phyloP scores from a whole-genome alignment of 192 early-diverging fungal species.

The Coemansia sp. region DNA sequence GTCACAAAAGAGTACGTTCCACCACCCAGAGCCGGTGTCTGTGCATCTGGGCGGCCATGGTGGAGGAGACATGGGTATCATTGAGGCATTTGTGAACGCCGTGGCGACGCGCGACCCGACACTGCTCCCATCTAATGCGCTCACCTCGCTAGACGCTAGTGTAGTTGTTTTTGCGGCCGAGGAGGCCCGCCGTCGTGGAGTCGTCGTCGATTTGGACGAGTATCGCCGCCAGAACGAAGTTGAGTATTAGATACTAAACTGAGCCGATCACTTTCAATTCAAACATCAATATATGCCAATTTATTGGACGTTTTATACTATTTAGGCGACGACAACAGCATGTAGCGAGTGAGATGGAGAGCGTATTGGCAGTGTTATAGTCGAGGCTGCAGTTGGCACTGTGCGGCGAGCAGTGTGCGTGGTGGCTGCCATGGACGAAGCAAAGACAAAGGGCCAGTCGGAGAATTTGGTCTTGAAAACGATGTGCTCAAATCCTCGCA shows the following conservation, averaged over 20 bases:
- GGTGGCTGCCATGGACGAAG: constrained; percentile 24
- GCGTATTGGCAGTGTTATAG: constrained; percentile 28
- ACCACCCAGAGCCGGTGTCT: constrained; percentile 7
- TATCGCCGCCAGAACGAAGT: constrained; percentile 11
- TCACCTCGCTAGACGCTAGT: constrained; percentile 12
- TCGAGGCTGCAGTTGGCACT: constrained; percentile 5
- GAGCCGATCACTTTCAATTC: not conserved
- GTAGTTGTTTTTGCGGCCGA: constrained; percentile 32
- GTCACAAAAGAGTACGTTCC: constrained; percentile 34
- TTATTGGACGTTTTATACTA: not conserved
- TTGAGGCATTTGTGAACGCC: constrained; percentile 18
- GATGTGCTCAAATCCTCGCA: constrained; percentile 53
- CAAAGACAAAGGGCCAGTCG: constrained; percentile 58
- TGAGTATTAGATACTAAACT: not conserved
- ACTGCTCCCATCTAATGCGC: constrained; percentile 17
- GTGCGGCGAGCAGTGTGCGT: constrained; percentile 15
- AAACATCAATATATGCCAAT: not conserved
- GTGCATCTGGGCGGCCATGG: constrained; percentile 17
- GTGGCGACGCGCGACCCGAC: constrained; percentile 8
- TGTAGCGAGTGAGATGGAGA: constrained; percentile 18
- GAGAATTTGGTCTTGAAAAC: constrained; percentile 57
- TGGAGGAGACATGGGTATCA: constrained; percentile 28
- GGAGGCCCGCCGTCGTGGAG: constrained; percentile 20
- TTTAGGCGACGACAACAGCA: constrained; percentile 30
- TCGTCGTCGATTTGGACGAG: constrained; percentile 14